Percentiles rank a stretch among this genome's conserved stretches.
Conservation (phyloP, 768 basidiomycete species). For the Terana coerulea region DNA sequence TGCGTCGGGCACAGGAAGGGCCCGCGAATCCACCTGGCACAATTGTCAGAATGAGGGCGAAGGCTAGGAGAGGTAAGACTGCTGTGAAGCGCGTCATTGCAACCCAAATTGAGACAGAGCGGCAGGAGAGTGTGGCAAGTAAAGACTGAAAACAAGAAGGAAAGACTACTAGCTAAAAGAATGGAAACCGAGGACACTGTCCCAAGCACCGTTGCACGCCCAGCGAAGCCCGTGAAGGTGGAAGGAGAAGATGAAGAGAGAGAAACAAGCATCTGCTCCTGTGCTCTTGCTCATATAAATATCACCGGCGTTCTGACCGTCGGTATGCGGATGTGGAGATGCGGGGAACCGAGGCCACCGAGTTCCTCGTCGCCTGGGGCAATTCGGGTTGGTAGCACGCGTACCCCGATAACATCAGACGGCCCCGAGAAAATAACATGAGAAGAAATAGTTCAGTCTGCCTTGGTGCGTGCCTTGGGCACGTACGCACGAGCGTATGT, state of each 20-base stretch:
- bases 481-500: no score
- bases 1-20: constrained; percentile 23
- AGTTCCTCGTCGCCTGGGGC: constrained; percentile 1
- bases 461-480: no score
- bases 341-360: constrained; percentile 1
- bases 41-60: constrained; percentile 19
- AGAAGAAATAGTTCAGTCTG: no score
- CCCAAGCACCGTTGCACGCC: constrained; percentile 3
- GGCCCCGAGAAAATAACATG: no score
- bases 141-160: constrained; percentile 22
- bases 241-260: constrained; percentile 6
- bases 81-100: constrained; percentile 16
- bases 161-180: constrained; percentile 14
- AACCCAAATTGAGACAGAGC: not conserved
- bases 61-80: constrained; percentile 18
- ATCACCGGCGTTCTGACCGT: not conserved
- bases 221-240: constrained; percentile 8
- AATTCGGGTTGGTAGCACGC: not conserved
- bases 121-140: not conserved
- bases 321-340: not conserved
- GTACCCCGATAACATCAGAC: not conserved
- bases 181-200: constrained; percentile 7
- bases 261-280: not conserved
- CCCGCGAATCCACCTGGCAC: constrained; percentile 22
- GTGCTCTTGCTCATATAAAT: not conserved